These are phyloP conservation scores for Candida fluviatilis DNA, from an alignment of 805 yeast genomes.

Conservation along the genomic window DNA sequence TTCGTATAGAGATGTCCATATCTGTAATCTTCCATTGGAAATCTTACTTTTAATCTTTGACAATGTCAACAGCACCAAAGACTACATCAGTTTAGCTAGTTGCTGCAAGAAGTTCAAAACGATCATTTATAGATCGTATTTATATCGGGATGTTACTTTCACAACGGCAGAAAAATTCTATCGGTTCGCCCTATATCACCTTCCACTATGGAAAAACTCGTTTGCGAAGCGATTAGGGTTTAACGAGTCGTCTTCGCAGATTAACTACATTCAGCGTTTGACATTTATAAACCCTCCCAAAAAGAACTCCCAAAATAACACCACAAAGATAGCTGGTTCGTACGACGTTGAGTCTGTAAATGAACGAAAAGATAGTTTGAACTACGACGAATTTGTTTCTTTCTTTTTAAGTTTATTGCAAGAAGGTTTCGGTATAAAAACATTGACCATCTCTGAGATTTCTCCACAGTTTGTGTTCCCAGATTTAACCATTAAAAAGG, in stretches of 20 bases:
- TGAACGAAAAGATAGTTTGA: constrained; percentile 11
- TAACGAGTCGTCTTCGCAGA: constrained; percentile 24
- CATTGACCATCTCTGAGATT: constrained; percentile 39
- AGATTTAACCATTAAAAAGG: constrained; percentile 15
- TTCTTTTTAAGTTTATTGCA: constrained; percentile 32
- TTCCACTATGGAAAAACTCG: constrained; percentile 15
- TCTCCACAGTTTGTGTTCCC: constrained; percentile 47
- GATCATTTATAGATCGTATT: constrained; percentile 31
- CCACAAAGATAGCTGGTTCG: constrained; percentile 33
- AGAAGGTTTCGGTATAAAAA: constrained; percentile 43
- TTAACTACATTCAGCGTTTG: constrained; percentile 26
- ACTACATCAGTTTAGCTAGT: constrained; percentile 23
- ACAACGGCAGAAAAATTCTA: constrained; percentile 22
- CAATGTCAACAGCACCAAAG: constrained; percentile 17
- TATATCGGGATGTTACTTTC: constrained; percentile 33
- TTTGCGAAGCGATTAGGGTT: constrained; percentile 17
- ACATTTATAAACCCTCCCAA: constrained; percentile 33
- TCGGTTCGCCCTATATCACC: constrained; percentile 32
- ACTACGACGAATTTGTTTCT: constrained; percentile 22
- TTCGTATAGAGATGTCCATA: constrained; percentile 26
- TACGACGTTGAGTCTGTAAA: constrained; percentile 25
- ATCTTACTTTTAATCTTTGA: constrained; percentile 32
- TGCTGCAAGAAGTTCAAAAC: constrained; percentile 34
- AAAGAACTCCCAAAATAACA: constrained; percentile 15
- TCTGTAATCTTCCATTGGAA: constrained; percentile 43